Evolutionary conservation across 495 filamentous ascomycete species (phyloP).

Genomic region (Parachaetomium inaequale): DNA sequence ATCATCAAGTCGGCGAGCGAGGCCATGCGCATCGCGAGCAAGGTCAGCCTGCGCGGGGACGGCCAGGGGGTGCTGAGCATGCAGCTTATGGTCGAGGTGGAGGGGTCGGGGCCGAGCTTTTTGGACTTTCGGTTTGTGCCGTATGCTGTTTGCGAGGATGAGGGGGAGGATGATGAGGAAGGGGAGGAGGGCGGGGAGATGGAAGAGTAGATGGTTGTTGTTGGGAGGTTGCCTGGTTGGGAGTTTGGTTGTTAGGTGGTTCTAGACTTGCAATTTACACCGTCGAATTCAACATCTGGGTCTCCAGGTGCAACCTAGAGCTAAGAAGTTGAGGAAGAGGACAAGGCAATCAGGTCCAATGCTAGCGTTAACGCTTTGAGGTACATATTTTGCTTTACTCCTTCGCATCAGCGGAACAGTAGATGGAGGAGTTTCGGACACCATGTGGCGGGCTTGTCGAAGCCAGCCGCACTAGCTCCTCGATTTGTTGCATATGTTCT

Average conservation of each 20-base stretch:
- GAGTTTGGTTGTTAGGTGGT: neutral
- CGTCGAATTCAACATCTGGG: too few species aligned
- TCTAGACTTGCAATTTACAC: neutral
- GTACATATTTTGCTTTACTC: too few species aligned
- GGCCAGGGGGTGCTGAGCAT: constrained; percentile 84
- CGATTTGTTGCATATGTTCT: too few species aligned
- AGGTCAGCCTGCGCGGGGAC: constrained; percentile 88
- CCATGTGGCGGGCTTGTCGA: too few species aligned
- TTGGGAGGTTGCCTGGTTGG: too few species aligned
- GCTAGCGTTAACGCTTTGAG: too few species aligned
- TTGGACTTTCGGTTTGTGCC: constrained; percentile 52
- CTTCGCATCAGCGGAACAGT: too few species aligned
- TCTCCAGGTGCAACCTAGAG: too few species aligned
- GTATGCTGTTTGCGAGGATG: constrained; percentile 43
- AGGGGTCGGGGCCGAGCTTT: constrained; percentile 44
- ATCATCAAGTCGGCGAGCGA: constrained; percentile 76
- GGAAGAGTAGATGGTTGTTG: neutral
- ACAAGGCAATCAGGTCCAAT: too few species aligned
- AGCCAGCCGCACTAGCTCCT: too few species aligned
- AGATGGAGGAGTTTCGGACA: too few species aligned
- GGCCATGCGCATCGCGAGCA: constrained; percentile 86
- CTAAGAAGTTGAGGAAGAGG: too few species aligned
- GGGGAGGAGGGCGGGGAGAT: constrained; percentile 21
- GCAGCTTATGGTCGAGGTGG: constrained; percentile 92
- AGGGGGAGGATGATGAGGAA: constrained; percentile 25